A percentile compares a stretch with the other conserved stretches of the same genome.
phyloP scores from a whole-genome alignment of 2,329 filamentous ascomycete genomes.

The Curvularia sp. region DNA sequence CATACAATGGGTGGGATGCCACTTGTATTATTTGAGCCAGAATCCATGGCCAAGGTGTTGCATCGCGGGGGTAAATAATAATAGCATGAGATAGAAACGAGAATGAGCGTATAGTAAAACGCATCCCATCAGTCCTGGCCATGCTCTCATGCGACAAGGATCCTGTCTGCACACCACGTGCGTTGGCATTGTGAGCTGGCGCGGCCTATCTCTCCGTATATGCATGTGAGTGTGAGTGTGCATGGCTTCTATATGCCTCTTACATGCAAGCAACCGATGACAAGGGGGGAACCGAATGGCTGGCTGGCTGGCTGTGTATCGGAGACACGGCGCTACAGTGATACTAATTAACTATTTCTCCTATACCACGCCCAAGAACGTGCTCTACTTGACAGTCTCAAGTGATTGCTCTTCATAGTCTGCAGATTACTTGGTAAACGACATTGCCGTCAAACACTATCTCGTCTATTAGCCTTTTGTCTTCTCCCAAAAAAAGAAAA shows the following conservation, averaged over 20 bases:
- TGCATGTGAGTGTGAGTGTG: not conserved
- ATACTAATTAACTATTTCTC: not conserved
- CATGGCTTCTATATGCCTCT: not conserved
- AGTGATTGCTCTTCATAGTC: not conserved
- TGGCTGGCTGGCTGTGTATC: not conserved
- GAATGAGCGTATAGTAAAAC: not conserved
- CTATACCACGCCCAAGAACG: not conserved
- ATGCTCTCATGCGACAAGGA: too few relatives aligned
- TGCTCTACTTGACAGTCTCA: not conserved
- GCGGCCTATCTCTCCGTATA: not conserved
- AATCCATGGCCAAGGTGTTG: not conserved
- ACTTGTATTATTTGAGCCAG: not conserved
- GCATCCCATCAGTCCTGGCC: too few relatives aligned
- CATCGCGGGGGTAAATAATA: not conserved
- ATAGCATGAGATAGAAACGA: not conserved
- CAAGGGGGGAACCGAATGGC: not conserved
- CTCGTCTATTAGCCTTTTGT: not conserved
- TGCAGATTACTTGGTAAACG: not conserved
- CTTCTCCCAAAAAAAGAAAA: not conserved
- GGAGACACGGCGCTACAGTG: too few relatives aligned
- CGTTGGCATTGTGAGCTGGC: not conserved
- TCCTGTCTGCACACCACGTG: not conserved
- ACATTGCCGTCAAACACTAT: not conserved
- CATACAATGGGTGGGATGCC: not conserved
- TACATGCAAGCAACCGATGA: not conserved